phyloP scores from a whole-genome alignment of 1,284 basidiomycete species.

The Fistulinella staudtii region DNA sequence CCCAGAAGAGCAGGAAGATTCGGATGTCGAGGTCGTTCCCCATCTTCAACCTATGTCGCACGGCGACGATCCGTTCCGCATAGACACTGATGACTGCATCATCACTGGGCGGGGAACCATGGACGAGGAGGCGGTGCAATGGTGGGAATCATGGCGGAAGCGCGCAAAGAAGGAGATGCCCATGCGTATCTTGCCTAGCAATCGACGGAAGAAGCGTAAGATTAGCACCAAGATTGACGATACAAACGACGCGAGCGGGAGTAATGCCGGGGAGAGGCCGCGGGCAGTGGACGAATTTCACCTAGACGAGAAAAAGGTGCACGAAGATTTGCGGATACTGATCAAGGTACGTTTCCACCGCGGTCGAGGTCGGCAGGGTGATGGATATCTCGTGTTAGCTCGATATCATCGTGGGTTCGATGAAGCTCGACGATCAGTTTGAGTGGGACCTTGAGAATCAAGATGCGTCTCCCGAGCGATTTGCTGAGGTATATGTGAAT shows the following conservation, averaged over 20 bases:
- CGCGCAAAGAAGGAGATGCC: conserved; percentile 26
- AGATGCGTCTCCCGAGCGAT: conserved; percentile 84
- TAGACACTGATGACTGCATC: conserved; percentile 26
- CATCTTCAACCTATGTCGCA: conserved; percentile 6
- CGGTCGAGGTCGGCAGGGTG: conserved; percentile 1
- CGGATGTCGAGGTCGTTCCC: conserved; percentile 36
- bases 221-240: conserved; percentile 32
- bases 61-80: conserved; percentile 1
- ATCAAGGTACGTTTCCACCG: conserved; percentile 68
- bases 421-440: conserved; percentile 95
- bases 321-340: conserved; percentile 85
- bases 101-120: conserved; percentile 44
- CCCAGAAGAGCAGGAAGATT: conserved; percentile 34
- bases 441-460: conserved; percentile 94
- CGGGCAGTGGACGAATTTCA: conserved; percentile 50
- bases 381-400: conserved; percentile 48
- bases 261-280: conserved; percentile 37
- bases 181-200: conserved; percentile 21
- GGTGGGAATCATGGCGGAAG: conserved; percentile 74
- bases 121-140: conserved; percentile 48
- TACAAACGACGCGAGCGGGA: conserved; percentile 31
- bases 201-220: conserved; percentile 30
- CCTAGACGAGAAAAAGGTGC: conserved; percentile 54
- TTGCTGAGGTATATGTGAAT: conserved; percentile 82
- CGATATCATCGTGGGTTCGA: conserved; percentile 91